Conservation (phyloP, 768 basidiomycete genomes). For the Leucosporidium yakuticum region DNA sequence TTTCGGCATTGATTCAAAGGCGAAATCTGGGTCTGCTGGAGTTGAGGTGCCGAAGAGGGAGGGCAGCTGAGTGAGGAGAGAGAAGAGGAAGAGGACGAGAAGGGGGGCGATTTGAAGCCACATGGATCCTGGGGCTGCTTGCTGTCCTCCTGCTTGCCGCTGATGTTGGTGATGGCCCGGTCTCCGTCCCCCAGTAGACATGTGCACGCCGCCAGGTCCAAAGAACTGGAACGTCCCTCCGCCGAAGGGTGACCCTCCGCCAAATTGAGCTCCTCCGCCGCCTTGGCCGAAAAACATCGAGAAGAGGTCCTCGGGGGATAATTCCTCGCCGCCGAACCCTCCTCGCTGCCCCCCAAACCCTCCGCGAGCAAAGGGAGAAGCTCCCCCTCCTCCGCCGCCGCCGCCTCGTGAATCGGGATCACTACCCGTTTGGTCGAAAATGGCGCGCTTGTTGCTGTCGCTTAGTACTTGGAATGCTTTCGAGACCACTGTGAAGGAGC, state of each 20-base stretch:
- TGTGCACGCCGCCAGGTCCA: slow-evolving; percentile 23
- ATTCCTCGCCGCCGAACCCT: not conserved
- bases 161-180: not conserved
- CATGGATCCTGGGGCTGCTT: not conserved
- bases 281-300: not conserved
- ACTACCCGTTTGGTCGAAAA: slow-evolving; percentile 72
- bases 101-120: slow-evolving; percentile 72
- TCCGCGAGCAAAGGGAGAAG: slow-evolving; percentile 38
- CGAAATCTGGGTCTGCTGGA: slow-evolving; percentile 70
- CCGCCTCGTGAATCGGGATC: slow-evolving; percentile 80
- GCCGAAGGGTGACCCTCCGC: slow-evolving; percentile 50
- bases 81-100: slow-evolving; percentile 44
- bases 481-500: slow-evolving; percentile 70
- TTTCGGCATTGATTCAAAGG: slow-evolving; percentile 48
- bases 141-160: not conserved
- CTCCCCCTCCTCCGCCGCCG: slow-evolving; percentile 48
- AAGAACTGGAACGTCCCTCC: slow-evolving; percentile 28
- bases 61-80: slow-evolving; percentile 26
- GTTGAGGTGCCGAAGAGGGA: slow-evolving; percentile 44
- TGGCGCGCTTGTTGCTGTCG: slow-evolving; percentile 83
- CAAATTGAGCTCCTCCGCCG: slow-evolving; percentile 5
- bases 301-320: not conserved
- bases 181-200: slow-evolving; percentile 15
- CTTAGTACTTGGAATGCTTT: slow-evolving; percentile 95
- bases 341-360: not conserved